Percentiles rank a stretch among this genome's conserved stretches.
These are phyloP conservation scores for Calonectria pauciramosa DNA, from an alignment of 2,329 filamentous ascomycete species.

Conservation along the genomic window DNA sequence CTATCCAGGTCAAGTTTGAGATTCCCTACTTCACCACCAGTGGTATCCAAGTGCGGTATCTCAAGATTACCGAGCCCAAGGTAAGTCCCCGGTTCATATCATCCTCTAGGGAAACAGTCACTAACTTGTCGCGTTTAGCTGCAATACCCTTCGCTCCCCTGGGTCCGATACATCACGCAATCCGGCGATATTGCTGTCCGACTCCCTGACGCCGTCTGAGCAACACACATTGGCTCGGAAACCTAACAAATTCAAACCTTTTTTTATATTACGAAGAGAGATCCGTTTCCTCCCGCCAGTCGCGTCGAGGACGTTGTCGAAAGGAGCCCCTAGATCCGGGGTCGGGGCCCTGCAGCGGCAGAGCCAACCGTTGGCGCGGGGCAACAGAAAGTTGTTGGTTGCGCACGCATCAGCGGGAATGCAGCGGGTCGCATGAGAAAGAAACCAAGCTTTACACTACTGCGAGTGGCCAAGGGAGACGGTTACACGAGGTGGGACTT, in stretches of 20 bases:
- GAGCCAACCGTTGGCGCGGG: conserved; percentile 3
- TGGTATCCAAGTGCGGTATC: conserved; percentile 96
- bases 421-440: conserved; percentile 20
- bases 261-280: conserved; percentile 26
- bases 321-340: conserved; percentile 1
- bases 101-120: not conserved
- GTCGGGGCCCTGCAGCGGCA: conserved; percentile 2
- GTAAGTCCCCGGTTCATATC: conserved; percentile 64
- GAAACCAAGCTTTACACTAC: conserved; percentile 13
- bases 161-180: conserved; percentile 99
- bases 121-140: conserved; percentile 66
- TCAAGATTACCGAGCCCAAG: conserved; percentile 99
- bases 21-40: conserved; percentile 99
- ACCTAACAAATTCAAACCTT: conserved; percentile 9
- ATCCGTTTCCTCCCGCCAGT: conserved; percentile 14
- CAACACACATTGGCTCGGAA: not conserved
- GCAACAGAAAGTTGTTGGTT: conserved; percentile 6
- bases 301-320: conserved; percentile 6
- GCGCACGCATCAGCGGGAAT: not conserved
- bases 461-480: conserved; percentile 28
- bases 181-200: conserved; percentile 96
- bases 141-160: conserved; percentile 97
- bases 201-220: conserved; percentile 88
- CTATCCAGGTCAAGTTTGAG: conserved; percentile 99
- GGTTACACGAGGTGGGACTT: conserved; percentile 34